Base-by-base conservation (phyloP, 805 yeast genomes). In the Metschnikowia amazonensis region DNA sequence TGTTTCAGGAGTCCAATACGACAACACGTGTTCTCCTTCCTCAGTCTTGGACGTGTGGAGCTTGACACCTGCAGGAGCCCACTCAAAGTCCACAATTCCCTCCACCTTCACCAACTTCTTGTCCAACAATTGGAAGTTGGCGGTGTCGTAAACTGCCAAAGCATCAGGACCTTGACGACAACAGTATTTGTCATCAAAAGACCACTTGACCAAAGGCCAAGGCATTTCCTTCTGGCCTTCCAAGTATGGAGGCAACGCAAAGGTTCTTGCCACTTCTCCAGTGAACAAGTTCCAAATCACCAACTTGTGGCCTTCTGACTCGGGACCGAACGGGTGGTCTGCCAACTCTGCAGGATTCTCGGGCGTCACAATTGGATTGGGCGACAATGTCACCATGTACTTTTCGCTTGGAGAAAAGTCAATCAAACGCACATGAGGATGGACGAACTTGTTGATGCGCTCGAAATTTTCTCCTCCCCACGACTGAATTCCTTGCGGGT, bases 201-300 rank as follows among this genome's bases (percentile, higher is more conserved):
- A 88, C 98, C 98, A 94, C 71, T 89, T 89, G 65, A 94, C 83
- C 60, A 92, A 80, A 40, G 99, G 99, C 99, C 99, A 94, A 50
- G 85, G 81, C 82, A 82, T 79, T 76, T 80, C 69, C 77, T 80
- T 68, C 77, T 78, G 76, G 32, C 75, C 70, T 60, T 82, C 83
- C 62, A 84, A 72, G 60, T 80, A 75, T 50, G 88, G 86, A 48
- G 92, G 87, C 60, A 92, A 75, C 25, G 97, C 95, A 78, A 94
- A 92, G 13, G 97, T 86, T 65, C 96, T 82, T 51, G 82, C 81
- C 40, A 92, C 87, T 52, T 86, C 76, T 51, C 94, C 92, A 24
- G 96, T 82, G 49, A 77, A 72, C 58, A 90, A 74, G 60, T 90
- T 92, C 99, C 99, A 94, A 49, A 94, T 80, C 44, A 92, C 92